These are phyloP conservation scores for Podospora pseudoanserina DNA, from an alignment of 495 filamentous ascomycete genomes.

Conservation along the genomic window DNA sequence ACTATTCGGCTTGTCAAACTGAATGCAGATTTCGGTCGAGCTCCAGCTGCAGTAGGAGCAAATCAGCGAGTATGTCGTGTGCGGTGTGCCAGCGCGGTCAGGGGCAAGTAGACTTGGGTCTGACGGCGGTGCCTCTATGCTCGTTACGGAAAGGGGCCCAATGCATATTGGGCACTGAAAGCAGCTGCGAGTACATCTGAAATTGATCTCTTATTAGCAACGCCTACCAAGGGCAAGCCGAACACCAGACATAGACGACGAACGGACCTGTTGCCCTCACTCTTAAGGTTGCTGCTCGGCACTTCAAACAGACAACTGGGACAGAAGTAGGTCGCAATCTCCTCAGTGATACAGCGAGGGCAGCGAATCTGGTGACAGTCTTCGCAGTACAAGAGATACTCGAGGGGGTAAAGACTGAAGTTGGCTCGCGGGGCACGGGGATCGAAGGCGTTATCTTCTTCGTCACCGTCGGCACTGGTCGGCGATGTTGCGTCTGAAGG, in stretches of 20 bases:
- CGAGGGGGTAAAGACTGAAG: slow-evolving; percentile 88
- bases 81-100: slow-evolving; percentile 31
- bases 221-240: not conserved
- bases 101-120: slow-evolving; percentile 41
- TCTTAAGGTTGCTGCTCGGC: slow-evolving; percentile 81
- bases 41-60: slow-evolving; percentile 93
- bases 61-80: slow-evolving; percentile 66
- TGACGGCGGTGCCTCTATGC: slow-evolving; percentile 50
- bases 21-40: slow-evolving; percentile 80
- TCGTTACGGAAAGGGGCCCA: slow-evolving; percentile 70
- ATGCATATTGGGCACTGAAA: slow-evolving; percentile 90
- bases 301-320: slow-evolving; percentile 96
- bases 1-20: slow-evolving; percentile 80
- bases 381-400: slow-evolving; percentile 91
- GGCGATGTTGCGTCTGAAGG: slow-evolving; percentile 36
- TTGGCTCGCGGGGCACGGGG: slow-evolving; percentile 77
- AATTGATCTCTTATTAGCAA: slow-evolving; percentile 3
- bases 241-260: not conserved
- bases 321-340: slow-evolving; percentile 91
- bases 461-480: slow-evolving; percentile 51
- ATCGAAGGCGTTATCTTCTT: slow-evolving; percentile 80
- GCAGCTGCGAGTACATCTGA: slow-evolving; percentile 87
- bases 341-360: slow-evolving; percentile 83
- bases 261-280: slow-evolving; percentile 84
- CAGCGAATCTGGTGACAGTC: slow-evolving; percentile 96